Percentiles rank a stretch among this genome's conserved stretches.
These are phyloP conservation scores for Elsinoe ampelina DNA, from an alignment of 2,329 filamentous ascomycete genomes.

Conservation along the genomic window DNA sequence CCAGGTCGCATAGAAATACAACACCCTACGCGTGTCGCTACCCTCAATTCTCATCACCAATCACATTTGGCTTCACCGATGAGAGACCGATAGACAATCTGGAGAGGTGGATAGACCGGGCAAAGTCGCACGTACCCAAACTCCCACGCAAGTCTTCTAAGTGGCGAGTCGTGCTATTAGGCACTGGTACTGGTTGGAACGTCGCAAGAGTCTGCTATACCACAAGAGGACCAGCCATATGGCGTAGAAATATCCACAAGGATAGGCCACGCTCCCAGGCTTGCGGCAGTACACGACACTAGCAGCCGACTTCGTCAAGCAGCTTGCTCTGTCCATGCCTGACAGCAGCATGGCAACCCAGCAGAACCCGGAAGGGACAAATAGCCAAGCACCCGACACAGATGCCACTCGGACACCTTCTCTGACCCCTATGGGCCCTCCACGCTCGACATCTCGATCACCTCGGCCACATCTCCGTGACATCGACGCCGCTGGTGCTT, in stretches of 20 bases:
- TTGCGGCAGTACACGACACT: neutral
- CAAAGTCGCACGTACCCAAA: no score
- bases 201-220: neutral
- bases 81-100: no score
- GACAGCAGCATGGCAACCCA: neutral
- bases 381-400: neutral
- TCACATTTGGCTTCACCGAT: no score
- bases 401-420: neutral
- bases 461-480: neutral
- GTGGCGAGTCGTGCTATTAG: constrained; percentile 12
- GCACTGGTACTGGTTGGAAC: neutral
- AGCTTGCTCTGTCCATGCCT: neutral
- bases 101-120: no score
- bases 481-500: neutral
- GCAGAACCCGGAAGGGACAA: neutral
- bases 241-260: neutral
- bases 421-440: neutral
- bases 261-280: neutral
- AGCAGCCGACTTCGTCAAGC: neutral
- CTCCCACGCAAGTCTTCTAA: neutral
- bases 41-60: no score
- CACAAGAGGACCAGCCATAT: neutral
- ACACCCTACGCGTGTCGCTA: neutral
- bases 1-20: neutral
- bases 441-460: neutral